phyloP scores from a whole-genome alignment of 2,329 filamentous ascomycete genomes.

The Alternaria longipes region DNA sequence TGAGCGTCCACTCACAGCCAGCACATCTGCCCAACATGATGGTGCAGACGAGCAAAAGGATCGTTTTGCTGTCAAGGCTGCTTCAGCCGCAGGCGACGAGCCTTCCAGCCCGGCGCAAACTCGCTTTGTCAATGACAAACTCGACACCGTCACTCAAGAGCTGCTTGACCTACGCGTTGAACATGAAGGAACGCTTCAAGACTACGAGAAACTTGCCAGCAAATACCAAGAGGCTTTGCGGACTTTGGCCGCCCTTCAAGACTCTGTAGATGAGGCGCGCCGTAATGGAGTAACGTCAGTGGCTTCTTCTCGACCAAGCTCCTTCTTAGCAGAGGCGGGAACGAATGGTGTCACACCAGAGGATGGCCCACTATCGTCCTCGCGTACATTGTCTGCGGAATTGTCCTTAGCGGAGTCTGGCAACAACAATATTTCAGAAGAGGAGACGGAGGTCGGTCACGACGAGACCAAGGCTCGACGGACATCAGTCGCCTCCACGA shows the following conservation, averaged over 20 bases:
- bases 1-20: conserved; percentile 43
- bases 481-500: conserved; percentile 31
- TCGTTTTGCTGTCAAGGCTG: conserved; percentile 20
- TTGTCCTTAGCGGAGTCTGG: conserved; percentile 83
- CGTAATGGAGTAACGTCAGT: conserved; percentile 63
- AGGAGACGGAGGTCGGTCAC: conserved; percentile 63
- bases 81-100: conserved; percentile 51
- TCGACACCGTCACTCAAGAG: conserved; percentile 90
- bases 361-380: conserved; percentile 75
- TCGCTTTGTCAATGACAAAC: conserved; percentile 88
- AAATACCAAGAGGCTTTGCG: conserved; percentile 93
- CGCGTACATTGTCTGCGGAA: conserved; percentile 92
- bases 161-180: conserved; percentile 89
- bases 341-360: conserved; percentile 73
- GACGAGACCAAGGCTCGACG: conserved; percentile 64
- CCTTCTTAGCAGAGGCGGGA: conserved; percentile 84
- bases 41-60: conserved; percentile 24
- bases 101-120: conserved; percentile 79
- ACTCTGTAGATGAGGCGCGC: conserved; percentile 80
- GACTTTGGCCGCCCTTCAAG: conserved; percentile 83
- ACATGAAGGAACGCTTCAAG: conserved; percentile 82
- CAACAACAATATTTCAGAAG: conserved; percentile 43
- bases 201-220: conserved; percentile 80
- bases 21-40: conserved; percentile 21
- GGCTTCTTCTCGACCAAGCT: conserved; percentile 71